Percentiles rank a stretch among this genome's conserved stretches.
Conservation (phyloP, 2,329 filamentous ascomycete genomes). For the Fusarium sp. region DNA sequence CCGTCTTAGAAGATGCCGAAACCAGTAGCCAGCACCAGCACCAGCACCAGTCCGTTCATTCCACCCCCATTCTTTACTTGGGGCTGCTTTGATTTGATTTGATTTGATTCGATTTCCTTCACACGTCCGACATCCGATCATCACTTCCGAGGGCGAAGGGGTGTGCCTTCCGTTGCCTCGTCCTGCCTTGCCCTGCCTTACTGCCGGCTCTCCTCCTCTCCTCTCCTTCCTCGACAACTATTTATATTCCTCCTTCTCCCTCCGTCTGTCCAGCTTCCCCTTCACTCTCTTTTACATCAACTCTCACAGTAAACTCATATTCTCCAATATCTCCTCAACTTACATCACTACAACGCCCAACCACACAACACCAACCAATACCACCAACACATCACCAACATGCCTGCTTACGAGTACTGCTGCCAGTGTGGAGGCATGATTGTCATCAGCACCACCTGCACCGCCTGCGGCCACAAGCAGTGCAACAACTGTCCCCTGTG, state of each 20-base stretch:
- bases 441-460: conserved; percentile 69
- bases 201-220: conserved; percentile 3
- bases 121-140: conserved; percentile 28
- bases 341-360: conserved; percentile 19
- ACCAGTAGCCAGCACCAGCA: conserved; percentile 5
- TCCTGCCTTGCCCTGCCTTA: conserved; percentile 2
- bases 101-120: background rate
- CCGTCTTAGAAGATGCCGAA: conserved; percentile 5
- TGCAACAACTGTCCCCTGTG: conserved; percentile 61
- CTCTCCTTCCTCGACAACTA: conserved; percentile 32
- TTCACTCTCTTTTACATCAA: conserved; percentile 8
- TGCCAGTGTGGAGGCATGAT: conserved; percentile 69
- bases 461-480: conserved; percentile 64
- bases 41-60: background rate
- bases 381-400: conserved; percentile 42
- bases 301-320: background rate
- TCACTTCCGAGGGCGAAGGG: conserved; percentile 26
- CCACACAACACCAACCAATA: background rate
- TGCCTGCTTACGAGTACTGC: conserved; percentile 66
- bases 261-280: conserved; percentile 2
- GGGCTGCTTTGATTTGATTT: background rate
- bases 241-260: conserved; percentile 39
- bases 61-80: conserved; percentile 16
- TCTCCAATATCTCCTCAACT: conserved; percentile 6
- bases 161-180: conserved; percentile 12